These are phyloP conservation scores for Pedinophyceae sp. DNA, from an alignment of 139 green algal genomes.

Conservation along the genomic window DNA sequence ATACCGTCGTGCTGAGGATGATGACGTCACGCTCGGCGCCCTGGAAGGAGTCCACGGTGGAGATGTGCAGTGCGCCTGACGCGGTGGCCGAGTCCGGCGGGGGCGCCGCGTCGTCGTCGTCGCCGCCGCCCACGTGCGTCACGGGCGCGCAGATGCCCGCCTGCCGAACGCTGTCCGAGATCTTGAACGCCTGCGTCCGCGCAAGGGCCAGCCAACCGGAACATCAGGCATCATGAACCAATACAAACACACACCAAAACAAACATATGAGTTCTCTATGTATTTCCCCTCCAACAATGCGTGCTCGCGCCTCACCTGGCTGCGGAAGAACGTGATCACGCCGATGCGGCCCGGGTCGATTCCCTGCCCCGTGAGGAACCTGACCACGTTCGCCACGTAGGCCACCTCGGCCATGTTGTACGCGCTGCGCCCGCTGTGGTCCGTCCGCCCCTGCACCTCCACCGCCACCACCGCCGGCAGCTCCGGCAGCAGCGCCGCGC, in stretches of 20 bases:
- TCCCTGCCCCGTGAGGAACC: neutral
- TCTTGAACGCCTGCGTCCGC: too few species aligned
- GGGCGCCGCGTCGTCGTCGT: neutral
- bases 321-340: neutral
- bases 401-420: neutral
- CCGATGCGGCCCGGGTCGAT: neutral
- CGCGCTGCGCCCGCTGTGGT: slow-evolving; percentile 4
- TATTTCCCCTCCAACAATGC: too few species aligned
- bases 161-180: too few species aligned
- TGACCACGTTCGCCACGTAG: neutral
- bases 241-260: too few species aligned
- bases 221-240: too few species aligned
- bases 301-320: neutral
- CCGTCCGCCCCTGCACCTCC: slow-evolving; percentile 20
- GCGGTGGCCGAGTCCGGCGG: neutral
- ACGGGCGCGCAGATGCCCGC: too few species aligned
- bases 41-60: slow-evolving; percentile 76
- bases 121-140: too few species aligned
- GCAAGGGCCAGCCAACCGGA: too few species aligned
- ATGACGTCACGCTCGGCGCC: slow-evolving; percentile 65
- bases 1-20: slow-evolving; percentile 51
- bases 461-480: slow-evolving; percentile 32
- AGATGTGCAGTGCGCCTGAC: slow-evolving; percentile 16
- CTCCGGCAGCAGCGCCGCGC: slow-evolving; percentile 30
- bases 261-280: too few species aligned